Evolutionary conservation across 257 asterid species (phyloP), one percentile per base, ranked within the genome.

Genomic region (Parsonsia alboflavescens): DNA sequence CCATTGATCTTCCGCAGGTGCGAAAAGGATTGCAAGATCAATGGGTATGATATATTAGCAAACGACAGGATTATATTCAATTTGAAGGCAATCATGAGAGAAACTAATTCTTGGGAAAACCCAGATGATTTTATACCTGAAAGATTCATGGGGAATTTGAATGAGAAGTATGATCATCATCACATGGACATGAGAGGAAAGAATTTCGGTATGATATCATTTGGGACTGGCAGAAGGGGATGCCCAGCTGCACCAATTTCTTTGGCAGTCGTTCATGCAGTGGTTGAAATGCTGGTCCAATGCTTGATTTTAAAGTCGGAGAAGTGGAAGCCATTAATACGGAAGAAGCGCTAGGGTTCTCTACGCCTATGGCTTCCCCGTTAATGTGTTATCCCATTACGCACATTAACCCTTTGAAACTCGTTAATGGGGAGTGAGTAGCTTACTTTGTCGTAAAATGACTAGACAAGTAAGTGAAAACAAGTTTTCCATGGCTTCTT

Each of bases 231-330:
- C 22, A 45, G 94, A 74, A 77, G 97, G 58, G 93, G 91, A 12
- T 91, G 95, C 71, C 95, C 96, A 0, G 93, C 91, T 41, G 87
- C 88, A 16, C 72, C 89, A 16, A 59, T 90, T 65, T 89, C 91
- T 0, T 33, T 88, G 63, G 83, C 76, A 58, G 85, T 89, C 6
- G 87, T 89, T 72, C 89, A 87, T 68, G 65, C 82, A 16, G 82
- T 79, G 71, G 75, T 88, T 49, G 95, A 83, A 12, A 74, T 85
- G 9, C 24, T 91, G 80, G 80, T 91, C 54, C 95, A 91, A 78
- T 84, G 91, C 81, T 91, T 54, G 87, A 89, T 57, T 91, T 88
- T 85, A 77, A 58, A 62, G 80, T 81, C 16, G 75, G 73, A 68
- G 80, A 68, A 7, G 79, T 80, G 45, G 3, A 61, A 75, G 61